A percentile compares a stretch with the other conserved stretches of the same genome.
Evolutionary conservation across 73 alveolate genomes (phyloP).

Genomic region (Effrenium voratum): DNA sequence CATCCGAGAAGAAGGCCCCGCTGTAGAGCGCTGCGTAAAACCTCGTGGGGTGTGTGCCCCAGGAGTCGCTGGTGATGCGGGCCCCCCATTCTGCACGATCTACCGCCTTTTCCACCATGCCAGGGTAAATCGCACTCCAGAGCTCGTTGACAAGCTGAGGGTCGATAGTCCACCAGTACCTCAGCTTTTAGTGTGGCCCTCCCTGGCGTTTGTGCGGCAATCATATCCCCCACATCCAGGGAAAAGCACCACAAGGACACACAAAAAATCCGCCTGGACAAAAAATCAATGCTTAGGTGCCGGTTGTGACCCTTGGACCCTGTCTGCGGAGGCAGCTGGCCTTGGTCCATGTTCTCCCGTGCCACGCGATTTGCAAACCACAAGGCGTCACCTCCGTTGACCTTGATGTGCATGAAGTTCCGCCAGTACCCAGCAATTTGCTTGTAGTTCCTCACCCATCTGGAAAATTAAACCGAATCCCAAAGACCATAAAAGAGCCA

Average conservation of each 20-base stretch:
- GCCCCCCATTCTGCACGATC: slow-evolving; percentile 92
- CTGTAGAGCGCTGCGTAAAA: slow-evolving; percentile 69
- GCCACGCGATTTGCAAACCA: slow-evolving; percentile 86
- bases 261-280: too few species aligned
- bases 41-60: slow-evolving; percentile 88
- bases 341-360: slow-evolving; percentile 75
- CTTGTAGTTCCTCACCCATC: too few species aligned
- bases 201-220: too few species aligned
- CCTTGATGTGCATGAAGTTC: slow-evolving; percentile 57
- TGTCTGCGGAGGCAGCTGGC: slow-evolving; percentile 68
- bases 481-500: too few species aligned
- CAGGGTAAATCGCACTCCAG: slow-evolving; percentile 75
- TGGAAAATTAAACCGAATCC: too few species aligned
- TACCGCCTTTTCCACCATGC: slow-evolving; percentile 86
- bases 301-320: slow-evolving; percentile 57
- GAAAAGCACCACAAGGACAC: too few species aligned
- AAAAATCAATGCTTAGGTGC: not conserved
- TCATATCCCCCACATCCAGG: too few species aligned
- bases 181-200: too few species aligned
- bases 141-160: slow-evolving; percentile 77
- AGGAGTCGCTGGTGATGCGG: slow-evolving; percentile 66
- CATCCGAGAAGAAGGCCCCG: slow-evolving; percentile 56
- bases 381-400: slow-evolving; percentile 80
- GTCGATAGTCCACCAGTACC: slow-evolving; percentile 85
- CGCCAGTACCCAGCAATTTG: slow-evolving; percentile 58